Evolutionary conservation across 1,139 yeast species (phyloP).

Genomic region (Hyphopichia khmerensis): DNA sequence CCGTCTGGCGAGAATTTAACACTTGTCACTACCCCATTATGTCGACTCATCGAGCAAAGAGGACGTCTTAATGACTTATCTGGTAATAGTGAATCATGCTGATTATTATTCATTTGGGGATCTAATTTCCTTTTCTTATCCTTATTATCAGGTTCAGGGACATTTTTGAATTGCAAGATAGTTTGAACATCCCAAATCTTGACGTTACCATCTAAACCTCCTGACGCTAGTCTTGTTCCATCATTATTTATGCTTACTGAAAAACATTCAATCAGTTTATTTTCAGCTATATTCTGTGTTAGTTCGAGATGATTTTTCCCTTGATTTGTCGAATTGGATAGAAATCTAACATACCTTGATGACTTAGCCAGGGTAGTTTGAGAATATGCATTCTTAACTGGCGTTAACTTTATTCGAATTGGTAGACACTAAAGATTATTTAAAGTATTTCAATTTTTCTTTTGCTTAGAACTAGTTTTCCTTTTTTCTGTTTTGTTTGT

Average conservation of each 20-base stretch:
- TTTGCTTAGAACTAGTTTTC: not conserved
- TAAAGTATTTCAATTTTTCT: not conserved
- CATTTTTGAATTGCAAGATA: slow-evolving; percentile 18
- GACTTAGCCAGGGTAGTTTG: slow-evolving; percentile 84
- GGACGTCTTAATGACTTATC: slow-evolving; percentile 51
- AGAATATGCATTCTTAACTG: slow-evolving; percentile 58
- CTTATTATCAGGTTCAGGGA: slow-evolving; percentile 7
- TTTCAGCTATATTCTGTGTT: slow-evolving; percentile 53
- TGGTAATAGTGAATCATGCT: slow-evolving; percentile 16
- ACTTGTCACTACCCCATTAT: slow-evolving; percentile 91
- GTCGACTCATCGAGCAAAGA: slow-evolving; percentile 78
- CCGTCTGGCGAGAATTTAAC: slow-evolving; percentile 93
- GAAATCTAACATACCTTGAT: slow-evolving; percentile 47
- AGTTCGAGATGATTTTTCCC: slow-evolving; percentile 4
- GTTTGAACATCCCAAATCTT: slow-evolving; percentile 79
- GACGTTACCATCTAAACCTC: slow-evolving; percentile 93
- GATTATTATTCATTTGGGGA: slow-evolving; percentile 9
- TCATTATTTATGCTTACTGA: slow-evolving; percentile 79
- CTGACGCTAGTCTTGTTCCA: slow-evolving; percentile 85
- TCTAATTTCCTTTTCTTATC: slow-evolving; percentile 5
- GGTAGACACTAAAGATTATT: too few relatives aligned
- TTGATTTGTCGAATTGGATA: not conserved
- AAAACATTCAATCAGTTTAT: slow-evolving; percentile 78
- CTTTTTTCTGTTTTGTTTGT: not conserved
- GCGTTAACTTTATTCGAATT: not conserved